Evolutionary conservation across 148 eudicot genomes (phyloP), one percentile per base, ranked within the genome.

Genomic region (Rhododendron griersonianum): DNA sequence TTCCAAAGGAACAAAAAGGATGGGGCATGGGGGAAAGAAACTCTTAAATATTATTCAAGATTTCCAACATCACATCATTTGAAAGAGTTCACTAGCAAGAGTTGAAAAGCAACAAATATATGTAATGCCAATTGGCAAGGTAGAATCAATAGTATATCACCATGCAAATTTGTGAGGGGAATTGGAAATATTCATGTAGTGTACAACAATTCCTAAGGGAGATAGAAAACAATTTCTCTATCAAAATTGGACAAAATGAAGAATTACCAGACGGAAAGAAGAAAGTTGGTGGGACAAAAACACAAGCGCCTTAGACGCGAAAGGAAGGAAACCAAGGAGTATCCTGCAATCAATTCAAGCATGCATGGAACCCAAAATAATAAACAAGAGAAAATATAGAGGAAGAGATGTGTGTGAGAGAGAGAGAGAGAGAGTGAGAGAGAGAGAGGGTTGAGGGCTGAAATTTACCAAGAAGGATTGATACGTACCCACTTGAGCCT

Each of bases 401-500:
- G 28, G 5, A 44, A 35, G 23, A 41, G 51, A 75, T 25, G 13
- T 41, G 44, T 41, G 6, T 3, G 5, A 39, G 41, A 39, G 44
- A 41, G 7, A 53, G 1, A 59, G 63, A 39, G 41, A 39, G 45
- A 41, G 7, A 53, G 6, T 3, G 5, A 39, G 41, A 39, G 44
- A 41, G 7, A 53, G 1, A 59, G 63, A 5, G 65, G 8, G 65
- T 59, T 4, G 65, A 59, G 65, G 65, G 25, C 65, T 59, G n/a
- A 59, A 59, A 59, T 35, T 53, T 21, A 45, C 41, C 53, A 44
- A 65, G 25, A 81, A 65, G 47, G 47, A 67, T 83, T 78, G 73
- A 78, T 78, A 41, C 45, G 45, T 41, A 55, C 47, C 81, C 81
- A 67, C 48, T 23, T 82, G 85, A 76, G 80, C 67, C 77, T 83